Evolutionary conservation across 2,329 filamentous ascomycete genomes (phyloP).

Genomic region (Phaeomoniella chlamydospora): DNA sequence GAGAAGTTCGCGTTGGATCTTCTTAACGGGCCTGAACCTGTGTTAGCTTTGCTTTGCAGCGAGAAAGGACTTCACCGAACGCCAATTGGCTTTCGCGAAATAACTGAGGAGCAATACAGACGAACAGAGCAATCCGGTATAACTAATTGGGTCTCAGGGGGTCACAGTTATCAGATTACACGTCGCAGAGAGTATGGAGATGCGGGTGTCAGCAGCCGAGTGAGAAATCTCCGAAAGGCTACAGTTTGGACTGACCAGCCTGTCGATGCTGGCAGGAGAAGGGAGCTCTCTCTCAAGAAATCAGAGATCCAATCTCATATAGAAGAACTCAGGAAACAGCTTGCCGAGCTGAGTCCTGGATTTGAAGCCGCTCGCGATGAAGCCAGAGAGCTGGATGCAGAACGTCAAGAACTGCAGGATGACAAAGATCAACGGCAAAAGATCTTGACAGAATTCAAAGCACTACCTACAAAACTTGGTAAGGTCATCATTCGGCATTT

Average conservation of each 20-base stretch:
- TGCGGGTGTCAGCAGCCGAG: conserved; percentile 54
- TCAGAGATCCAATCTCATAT: conserved; percentile 41
- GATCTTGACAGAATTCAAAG: conserved; percentile 48
- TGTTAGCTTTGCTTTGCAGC: conserved; percentile 77
- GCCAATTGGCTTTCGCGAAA: conserved; percentile 48
- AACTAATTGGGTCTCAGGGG: conserved; percentile 54
- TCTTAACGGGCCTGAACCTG: conserved; percentile 64
- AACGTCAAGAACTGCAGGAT: conserved; percentile 20
- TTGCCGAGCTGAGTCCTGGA: conserved; percentile 18
- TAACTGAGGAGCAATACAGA: conserved; percentile 54
- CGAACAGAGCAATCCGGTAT: conserved; percentile 46
- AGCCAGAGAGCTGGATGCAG: conserved; percentile 5
- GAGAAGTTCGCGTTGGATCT: conserved; percentile 70
- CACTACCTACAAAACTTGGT: conserved; percentile 59
- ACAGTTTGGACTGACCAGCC: conserved; percentile 64
- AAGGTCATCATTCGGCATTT: conserved; percentile 18
- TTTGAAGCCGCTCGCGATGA: conserved; percentile 15
- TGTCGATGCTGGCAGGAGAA: conserved; percentile 45
- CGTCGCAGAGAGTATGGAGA: conserved; percentile 71
- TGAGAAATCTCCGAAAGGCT: conserved; percentile 46
- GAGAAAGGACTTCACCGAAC: conserved; percentile 55
- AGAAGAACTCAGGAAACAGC: conserved; percentile 23
- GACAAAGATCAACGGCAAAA: conserved; percentile 57
- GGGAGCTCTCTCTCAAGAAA: conserved; percentile 40
- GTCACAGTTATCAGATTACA: conserved; percentile 47